phyloP scores from a whole-genome alignment of 2,329 filamentous ascomycete genomes.

The Alternaria rosae region DNA sequence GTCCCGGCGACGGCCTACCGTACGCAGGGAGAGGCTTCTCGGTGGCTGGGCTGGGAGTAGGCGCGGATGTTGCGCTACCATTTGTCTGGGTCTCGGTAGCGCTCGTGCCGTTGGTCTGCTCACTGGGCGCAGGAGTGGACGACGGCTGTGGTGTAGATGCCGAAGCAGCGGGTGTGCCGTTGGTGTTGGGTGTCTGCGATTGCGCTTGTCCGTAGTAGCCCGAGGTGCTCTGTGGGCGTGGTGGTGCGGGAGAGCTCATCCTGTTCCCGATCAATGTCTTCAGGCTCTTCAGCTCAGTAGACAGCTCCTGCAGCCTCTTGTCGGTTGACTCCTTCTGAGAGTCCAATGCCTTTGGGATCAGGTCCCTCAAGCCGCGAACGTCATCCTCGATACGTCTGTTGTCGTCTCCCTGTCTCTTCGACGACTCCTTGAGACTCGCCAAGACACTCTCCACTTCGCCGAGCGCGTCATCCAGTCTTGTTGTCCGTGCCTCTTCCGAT shows the following conservation, averaged over 20 bases:
- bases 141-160: constrained; percentile 24
- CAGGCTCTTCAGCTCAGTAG: constrained; percentile 86
- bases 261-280: constrained; percentile 82
- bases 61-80: constrained; percentile 22
- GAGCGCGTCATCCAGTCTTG: constrained; percentile 81
- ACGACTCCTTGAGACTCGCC: constrained; percentile 79
- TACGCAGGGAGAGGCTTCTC: constrained; percentile 46
- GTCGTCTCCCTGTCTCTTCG: constrained; percentile 84
- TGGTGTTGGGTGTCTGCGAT: constrained; percentile 35
- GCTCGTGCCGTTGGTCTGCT: constrained; percentile 29
- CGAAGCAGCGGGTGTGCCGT: constrained; percentile 32
- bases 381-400: constrained; percentile 86
- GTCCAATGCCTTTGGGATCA: constrained; percentile 87
- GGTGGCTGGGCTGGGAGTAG: constrained; percentile 29
- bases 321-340: constrained; percentile 87
- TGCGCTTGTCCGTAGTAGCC: constrained; percentile 34
- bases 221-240: constrained; percentile 34
- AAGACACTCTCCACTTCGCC: constrained; percentile 86
- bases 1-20: constrained; percentile 41
- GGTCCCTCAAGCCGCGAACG: constrained; percentile 79
- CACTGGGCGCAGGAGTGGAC: constrained; percentile 24
- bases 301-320: constrained; percentile 81
- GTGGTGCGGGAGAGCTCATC: constrained; percentile 50
- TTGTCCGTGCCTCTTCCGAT: constrained; percentile 83
- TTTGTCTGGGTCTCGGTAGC: constrained; percentile 30